Base-by-base conservation (phyloP, 2,329 filamentous ascomycete species). In the Hymenoscyphus fraxineus region DNA sequence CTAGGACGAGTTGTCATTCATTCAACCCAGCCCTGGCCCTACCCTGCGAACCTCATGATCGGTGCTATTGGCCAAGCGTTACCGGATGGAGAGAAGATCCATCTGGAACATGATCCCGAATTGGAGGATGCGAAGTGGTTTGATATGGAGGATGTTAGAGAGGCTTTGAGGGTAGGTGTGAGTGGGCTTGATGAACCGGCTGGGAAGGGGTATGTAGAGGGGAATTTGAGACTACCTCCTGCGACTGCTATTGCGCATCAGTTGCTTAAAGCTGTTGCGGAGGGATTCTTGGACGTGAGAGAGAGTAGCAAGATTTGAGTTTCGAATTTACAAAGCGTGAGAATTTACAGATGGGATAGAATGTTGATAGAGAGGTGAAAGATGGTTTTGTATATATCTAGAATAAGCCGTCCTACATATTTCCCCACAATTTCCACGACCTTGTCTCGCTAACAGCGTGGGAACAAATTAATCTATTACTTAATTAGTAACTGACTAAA, bases 91-190 rank as follows among this genome's bases (percentile, higher is more conserved):
- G 95, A 99, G 82, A 84, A 78, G 39, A 93, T 99, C 60, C 85
- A 88, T 72, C 79, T 99, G 3, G 88, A 90, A 15, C 90, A 98
- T 76, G 95, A 99, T 75, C 91, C 92, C 0, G 95, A 99, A 80
- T 77, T 99, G 67, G 92, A 97, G 74, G 86, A 90, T 77, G 95
- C 95, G 2, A 89, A 87, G 76, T 99, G 95, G 95, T 94, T 94
- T 72, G 79, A 84, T 0, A 79, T 96, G 40, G 92, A 92, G 1
- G 93, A 97, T 77, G 86, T 97, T 2, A 81, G 87, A 72, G 85
- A 89, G 73, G 94, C 92, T 1, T 77, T 98, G 74, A 78, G 79
- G 64, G 80, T 84, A 9, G 90, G 91, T 0, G 86, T 86, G 0
- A 89, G 86, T 75, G 83, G 83, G 1, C 74, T 97, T 65, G 90